phyloP scores from a whole-genome alignment of 768 basidiomycete genomes.

The Cystobasidium tubakii region DNA sequence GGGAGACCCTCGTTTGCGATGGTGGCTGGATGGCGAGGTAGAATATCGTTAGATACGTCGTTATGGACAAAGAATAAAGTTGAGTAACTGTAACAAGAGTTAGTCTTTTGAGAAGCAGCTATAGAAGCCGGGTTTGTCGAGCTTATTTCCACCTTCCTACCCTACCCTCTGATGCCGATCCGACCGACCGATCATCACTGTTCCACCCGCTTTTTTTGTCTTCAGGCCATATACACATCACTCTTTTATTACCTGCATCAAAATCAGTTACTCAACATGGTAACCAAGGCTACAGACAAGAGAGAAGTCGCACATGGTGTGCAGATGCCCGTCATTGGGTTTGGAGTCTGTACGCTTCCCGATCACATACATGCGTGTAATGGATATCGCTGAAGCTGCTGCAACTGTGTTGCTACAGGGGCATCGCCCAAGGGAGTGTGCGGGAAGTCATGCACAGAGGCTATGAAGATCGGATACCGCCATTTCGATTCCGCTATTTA shows the following conservation, averaged over 20 bases:
- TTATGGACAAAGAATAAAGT: no score
- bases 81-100: no score
- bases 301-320: slow-evolving; percentile 31
- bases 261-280: background rate
- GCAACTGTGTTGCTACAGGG: background rate
- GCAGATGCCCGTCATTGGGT: slow-evolving; percentile 26
- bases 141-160: no score
- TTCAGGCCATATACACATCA: no score
- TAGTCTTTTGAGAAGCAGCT: no score
- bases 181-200: no score
- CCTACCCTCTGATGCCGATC: no score
- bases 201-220: no score
- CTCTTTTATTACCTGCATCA: no score
- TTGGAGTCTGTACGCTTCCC: slow-evolving; percentile 27
- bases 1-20: slow-evolving; percentile 66
- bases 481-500: slow-evolving; percentile 35
- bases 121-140: no score
- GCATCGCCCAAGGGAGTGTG: slow-evolving; percentile 19
- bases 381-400: background rate
- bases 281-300: slow-evolving; percentile 17
- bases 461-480: slow-evolving; percentile 34
- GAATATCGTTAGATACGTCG: no score
- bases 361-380: background rate
- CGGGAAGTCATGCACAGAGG: slow-evolving; percentile 31
- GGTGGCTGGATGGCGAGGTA: slow-evolving; percentile 55